These are phyloP conservation scores for Hypericum androsaemum DNA, from an alignment of 345 rosid species.

Conservation along the genomic window DNA sequence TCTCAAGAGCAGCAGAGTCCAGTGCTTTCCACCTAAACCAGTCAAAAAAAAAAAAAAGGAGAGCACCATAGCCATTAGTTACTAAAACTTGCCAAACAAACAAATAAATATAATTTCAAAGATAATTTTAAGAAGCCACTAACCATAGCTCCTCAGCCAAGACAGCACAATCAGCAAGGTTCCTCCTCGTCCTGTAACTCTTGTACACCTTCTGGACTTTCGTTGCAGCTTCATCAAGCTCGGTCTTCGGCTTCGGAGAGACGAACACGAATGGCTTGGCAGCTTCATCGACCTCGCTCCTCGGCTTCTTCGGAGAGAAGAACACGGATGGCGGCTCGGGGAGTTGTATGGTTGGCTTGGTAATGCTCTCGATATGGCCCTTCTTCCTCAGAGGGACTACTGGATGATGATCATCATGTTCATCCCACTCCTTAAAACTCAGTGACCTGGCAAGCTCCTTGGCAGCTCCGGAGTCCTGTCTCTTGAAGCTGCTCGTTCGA, in stretches of 20 bases:
- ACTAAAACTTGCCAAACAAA: neutral
- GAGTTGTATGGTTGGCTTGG: slow-evolving; percentile 32
- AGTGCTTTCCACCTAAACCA: slow-evolving; percentile 55
- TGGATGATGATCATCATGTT: slow-evolving; percentile 7
- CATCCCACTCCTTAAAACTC: slow-evolving; percentile 33
- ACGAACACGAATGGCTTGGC: slow-evolving; percentile 30
- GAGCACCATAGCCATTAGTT: too few species aligned
- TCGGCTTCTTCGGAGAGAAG: slow-evolving; percentile 51
- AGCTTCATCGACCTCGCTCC: slow-evolving; percentile 54
- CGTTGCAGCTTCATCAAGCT: slow-evolving; percentile 62
- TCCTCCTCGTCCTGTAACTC: slow-evolving; percentile 42
- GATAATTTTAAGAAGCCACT: slow-evolving; percentile 14
- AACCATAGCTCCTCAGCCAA: slow-evolving; percentile 67
- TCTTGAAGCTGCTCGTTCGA: slow-evolving; percentile 29
- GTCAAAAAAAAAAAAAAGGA: slow-evolving; percentile 2
- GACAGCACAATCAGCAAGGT: slow-evolving; percentile 68
- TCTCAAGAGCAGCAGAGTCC: slow-evolving; percentile 43
- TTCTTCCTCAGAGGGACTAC: slow-evolving; percentile 5
- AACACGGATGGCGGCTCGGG: slow-evolving; percentile 31
- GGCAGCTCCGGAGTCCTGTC: slow-evolving; percentile 13
- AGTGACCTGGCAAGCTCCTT: slow-evolving; percentile 27
- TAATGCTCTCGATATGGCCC: slow-evolving; percentile 16
- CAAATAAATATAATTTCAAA: neutral
- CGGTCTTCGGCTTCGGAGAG: slow-evolving; percentile 48
- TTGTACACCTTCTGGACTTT: slow-evolving; percentile 39